Evolutionary conservation across 805 yeast genomes (phyloP).

Genomic region (Myxozyma udenii): DNA sequence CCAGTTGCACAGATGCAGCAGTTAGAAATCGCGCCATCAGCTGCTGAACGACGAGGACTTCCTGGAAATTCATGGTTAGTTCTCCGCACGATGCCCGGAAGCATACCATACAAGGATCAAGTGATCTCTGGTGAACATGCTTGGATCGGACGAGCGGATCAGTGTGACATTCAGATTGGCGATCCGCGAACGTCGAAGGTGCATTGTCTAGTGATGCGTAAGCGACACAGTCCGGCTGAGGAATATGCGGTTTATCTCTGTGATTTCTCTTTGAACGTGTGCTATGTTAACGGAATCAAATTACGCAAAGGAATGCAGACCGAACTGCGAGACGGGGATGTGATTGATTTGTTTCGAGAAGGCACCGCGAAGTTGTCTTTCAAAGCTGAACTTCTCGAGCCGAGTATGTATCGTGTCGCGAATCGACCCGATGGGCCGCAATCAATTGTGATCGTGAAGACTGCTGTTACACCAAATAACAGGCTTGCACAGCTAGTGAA

Average conservation of each 20-base stretch:
- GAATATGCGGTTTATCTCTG: slow-evolving; percentile 58
- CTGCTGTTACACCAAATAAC: slow-evolving; percentile 4
- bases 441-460: background rate
- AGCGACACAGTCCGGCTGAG: background rate
- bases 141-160: slow-evolving; percentile 66
- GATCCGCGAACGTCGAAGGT: slow-evolving; percentile 80
- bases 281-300: slow-evolving; percentile 47
- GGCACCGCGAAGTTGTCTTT: slow-evolving; percentile 11
- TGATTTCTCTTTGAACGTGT: slow-evolving; percentile 76
- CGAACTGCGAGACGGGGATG: slow-evolving; percentile 28
- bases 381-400: slow-evolving; percentile 6
- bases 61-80: slow-evolving; percentile 65
- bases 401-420: slow-evolving; percentile 5
- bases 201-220: slow-evolving; percentile 71
- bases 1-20: background rate
- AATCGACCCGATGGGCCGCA: slow-evolving; percentile 4
- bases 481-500: background rate
- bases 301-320: slow-evolving; percentile 43
- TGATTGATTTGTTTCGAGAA: slow-evolving; percentile 16
- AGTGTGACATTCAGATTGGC: slow-evolving; percentile 51
- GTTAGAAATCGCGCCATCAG: background rate
- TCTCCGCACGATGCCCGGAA: slow-evolving; percentile 50
- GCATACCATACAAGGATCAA: slow-evolving; percentile 49
- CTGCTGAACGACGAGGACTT: slow-evolving; percentile 17
- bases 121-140: slow-evolving; percentile 64